phyloP scores from a whole-genome alignment of 805 yeast species.

The Ogataea paraovalis region DNA sequence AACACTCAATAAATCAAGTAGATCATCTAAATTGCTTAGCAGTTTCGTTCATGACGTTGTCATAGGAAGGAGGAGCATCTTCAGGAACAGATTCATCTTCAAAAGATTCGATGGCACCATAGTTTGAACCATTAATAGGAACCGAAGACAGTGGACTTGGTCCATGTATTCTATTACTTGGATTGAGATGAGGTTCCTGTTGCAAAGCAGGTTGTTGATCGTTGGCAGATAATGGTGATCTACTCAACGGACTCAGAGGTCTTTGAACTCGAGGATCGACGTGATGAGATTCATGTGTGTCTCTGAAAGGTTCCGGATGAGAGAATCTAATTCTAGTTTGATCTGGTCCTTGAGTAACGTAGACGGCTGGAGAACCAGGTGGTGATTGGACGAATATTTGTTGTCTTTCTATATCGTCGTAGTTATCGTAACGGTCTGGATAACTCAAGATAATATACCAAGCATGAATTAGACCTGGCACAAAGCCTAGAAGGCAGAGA shows the following conservation, averaged over 20 bases:
- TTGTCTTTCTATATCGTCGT: constrained; percentile 26
- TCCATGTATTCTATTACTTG: not conserved
- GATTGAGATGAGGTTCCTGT: not conserved
- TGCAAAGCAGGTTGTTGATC: not conserved
- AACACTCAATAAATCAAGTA: no score
- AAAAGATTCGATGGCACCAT: constrained; percentile 13
- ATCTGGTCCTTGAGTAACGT: constrained; percentile 24
- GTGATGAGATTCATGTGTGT: constrained; percentile 4
- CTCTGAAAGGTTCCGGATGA: constrained; percentile 33
- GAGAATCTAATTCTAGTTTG: constrained; percentile 24
- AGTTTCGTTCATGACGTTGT: constrained; percentile 33
- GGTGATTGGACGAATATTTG: constrained; percentile 26
- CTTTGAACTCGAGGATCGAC: constrained; percentile 6
- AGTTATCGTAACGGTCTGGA: constrained; percentile 31
- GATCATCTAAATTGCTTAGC: constrained; percentile 22
- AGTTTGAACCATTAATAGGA: constrained; percentile 5
- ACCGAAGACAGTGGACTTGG: constrained; percentile 2
- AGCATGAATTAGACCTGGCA: constrained; percentile 70
- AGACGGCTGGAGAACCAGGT: constrained; percentile 17
- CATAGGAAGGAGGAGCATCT: constrained; percentile 35
- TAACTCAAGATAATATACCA: constrained; percentile 59
- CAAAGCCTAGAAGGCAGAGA: constrained; percentile 56
- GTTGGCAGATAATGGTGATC: constrained; percentile 8
- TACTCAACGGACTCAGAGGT: constrained; percentile 24
- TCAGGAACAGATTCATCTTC: constrained; percentile 13